Percentiles rank a stretch among this genome's conserved stretches.
phyloP scores from a whole-genome alignment of 306 rosid species.

The Rubus parviflorus region DNA sequence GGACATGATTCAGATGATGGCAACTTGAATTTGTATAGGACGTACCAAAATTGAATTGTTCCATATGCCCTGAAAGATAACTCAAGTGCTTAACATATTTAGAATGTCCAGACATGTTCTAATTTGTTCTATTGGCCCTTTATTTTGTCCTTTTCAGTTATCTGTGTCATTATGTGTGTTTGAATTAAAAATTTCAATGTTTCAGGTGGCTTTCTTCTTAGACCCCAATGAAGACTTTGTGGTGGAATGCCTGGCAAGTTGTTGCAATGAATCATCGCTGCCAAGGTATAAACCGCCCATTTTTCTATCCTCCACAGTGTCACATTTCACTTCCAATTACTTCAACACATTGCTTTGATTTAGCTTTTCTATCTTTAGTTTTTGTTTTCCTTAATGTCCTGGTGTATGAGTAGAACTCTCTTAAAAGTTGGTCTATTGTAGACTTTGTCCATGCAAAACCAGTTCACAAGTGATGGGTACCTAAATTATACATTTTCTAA shows the following conservation, averaged over 20 bases:
- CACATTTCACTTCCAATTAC: neutral
- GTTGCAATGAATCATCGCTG: conserved; percentile 70
- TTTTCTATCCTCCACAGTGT: too few species aligned
- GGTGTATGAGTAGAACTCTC: neutral
- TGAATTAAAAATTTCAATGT: conserved; percentile 8
- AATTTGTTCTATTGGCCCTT: neutral
- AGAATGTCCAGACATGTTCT: neutral
- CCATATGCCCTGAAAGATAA: neutral
- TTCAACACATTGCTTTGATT: neutral
- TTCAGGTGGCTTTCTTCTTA: conserved; percentile 77
- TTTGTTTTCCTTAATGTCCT: neutral
- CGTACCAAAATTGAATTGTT: neutral
- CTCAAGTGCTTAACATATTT: neutral
- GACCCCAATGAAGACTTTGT: conserved; percentile 60
- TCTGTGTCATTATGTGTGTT: neutral
- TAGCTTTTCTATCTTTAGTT: neutral
- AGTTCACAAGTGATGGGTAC: neutral
- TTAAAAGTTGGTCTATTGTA: neutral
- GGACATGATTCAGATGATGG: neutral
- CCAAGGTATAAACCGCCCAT: conserved; percentile 44
- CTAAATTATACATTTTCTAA: neutral
- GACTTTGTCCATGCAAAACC: neutral
- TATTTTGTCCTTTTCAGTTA: neutral
- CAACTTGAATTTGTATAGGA: neutral
- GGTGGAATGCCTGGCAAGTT: conserved; percentile 71